These are phyloP conservation scores for Tritrichomonas foetus DNA, from an alignment of 208 protist genomes.

Conservation along the genomic window DNA sequence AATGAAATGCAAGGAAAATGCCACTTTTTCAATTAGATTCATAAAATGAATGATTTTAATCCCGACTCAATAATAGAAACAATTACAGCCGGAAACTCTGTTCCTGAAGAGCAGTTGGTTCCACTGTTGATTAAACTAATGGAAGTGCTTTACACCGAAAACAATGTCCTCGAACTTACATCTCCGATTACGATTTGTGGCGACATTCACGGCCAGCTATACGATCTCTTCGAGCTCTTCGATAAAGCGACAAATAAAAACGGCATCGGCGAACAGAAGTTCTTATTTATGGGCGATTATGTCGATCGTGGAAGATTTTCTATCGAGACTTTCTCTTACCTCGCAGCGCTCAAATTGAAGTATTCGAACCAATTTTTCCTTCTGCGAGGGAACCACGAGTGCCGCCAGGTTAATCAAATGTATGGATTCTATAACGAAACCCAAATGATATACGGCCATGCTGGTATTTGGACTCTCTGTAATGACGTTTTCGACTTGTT, in stretches of 20 bases:
- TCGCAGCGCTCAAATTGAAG: conserved; percentile 47
- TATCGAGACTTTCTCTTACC: conserved; percentile 50
- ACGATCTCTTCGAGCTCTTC: conserved; percentile 54
- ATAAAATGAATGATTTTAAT: neutral
- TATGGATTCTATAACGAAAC: conserved; percentile 58
- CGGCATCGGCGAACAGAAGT: conserved; percentile 29
- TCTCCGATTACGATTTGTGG: conserved; percentile 53
- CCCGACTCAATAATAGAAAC: neutral
- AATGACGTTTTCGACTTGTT: conserved; percentile 34
- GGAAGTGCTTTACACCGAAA: conserved; percentile 40
- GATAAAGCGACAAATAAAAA: conserved; percentile 19
- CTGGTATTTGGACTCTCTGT: neutral
- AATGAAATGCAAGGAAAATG: no score
- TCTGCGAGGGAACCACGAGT: conserved; percentile 57
- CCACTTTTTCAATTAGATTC: no score
- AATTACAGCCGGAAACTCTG: neutral
- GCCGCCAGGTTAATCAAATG: conserved; percentile 47
- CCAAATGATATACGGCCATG: conserved; percentile 74
- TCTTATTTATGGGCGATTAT: conserved; percentile 60
- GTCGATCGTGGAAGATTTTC: conserved; percentile 55
- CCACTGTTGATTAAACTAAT: neutral
- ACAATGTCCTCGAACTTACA: conserved; percentile 48
- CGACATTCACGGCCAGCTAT: conserved; percentile 59
- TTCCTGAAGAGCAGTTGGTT: neutral
- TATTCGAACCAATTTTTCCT: conserved; percentile 51